Evolutionary conservation across 2,329 filamentous ascomycete genomes (phyloP).

Genomic region (Cadophora sp.): DNA sequence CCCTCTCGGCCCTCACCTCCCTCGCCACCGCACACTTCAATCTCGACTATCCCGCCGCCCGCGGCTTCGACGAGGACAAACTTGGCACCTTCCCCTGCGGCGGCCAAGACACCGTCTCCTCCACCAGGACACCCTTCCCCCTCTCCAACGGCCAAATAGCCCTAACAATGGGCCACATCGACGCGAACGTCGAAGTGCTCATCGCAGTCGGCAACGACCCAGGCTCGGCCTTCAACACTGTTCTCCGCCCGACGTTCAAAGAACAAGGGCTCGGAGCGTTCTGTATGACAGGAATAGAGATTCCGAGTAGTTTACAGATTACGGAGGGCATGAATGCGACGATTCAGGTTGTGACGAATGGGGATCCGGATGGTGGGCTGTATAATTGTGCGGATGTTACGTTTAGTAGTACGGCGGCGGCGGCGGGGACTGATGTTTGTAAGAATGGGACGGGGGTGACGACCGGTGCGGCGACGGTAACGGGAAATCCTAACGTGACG

Average conservation of each 20-base stretch:
- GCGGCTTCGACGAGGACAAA: constrained; percentile 52
- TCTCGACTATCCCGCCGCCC: constrained; percentile 58
- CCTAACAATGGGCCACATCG: constrained; percentile 44
- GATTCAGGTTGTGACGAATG: constrained; percentile 73
- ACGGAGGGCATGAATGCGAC: constrained; percentile 69
- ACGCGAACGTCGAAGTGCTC: constrained; percentile 34
- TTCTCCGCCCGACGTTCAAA: constrained; percentile 34
- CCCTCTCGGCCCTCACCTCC: constrained; percentile 48
- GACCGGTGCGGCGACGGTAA: neutral
- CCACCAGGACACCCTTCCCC: constrained; percentile 55
- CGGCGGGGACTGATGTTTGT: constrained; percentile 56
- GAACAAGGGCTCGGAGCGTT: constrained; percentile 58
- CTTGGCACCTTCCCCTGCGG: constrained; percentile 49
- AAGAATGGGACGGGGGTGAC: constrained; percentile 60
- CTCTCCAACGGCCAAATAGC: constrained; percentile 57
- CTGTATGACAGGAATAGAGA: constrained; percentile 65
- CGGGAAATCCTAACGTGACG: constrained; percentile 21
- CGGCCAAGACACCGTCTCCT: constrained; percentile 51
- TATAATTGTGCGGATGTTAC: constrained; percentile 82
- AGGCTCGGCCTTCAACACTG: constrained; percentile 37
- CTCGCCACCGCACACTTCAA: constrained; percentile 61
- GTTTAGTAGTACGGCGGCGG: constrained; percentile 60
- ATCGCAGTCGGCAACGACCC: constrained; percentile 36
- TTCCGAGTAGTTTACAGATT: constrained; percentile 55
- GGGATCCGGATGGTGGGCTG: constrained; percentile 63